Evolutionary conservation across 805 yeast genomes (phyloP), one percentile per base, ranked within the genome.

Genomic region (Pichia cabralensis): DNA sequence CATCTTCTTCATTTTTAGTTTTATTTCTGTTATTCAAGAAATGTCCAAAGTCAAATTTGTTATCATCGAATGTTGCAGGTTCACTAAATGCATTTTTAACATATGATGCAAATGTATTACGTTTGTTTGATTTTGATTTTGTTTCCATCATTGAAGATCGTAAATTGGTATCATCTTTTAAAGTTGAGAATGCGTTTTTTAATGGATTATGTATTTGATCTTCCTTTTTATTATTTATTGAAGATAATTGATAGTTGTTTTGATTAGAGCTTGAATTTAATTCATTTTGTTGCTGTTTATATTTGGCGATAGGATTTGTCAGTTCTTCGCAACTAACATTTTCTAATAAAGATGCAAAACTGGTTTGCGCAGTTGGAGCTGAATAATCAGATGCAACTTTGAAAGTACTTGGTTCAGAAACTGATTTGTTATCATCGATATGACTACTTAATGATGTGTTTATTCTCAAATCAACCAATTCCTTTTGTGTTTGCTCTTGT

Each of bases 351-450:
- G 45, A 43, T 12, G 45, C 39, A 12, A 44, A 28, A 42, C 55
- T 51, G 2, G 62, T 53, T n/a, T 41, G 44, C 6, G 51, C 45
- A 5, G 61, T 55, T 11, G 53, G 51, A 30, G 48, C 47, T 3
- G 61, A 56, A 31, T 46, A 55, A 2, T 53, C 56, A 3, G 60
- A 54, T 38, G 50, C 46, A 1, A 50, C 45, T 22, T 52, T 51
- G 23, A 41, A 45, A 3, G 60, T 48, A 31, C 51, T 44, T 18
- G 50, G 49, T 30, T 53, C 53, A 1, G 55, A 49, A 24, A 28
- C 34, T 3, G 49, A 42, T 24, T 46, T 41, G 5, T 34, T 27
- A 6, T 20, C 11, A 3, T 12, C 9, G 3, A n/a, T 3, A n/a
- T n/a, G n/a, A n/a, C n/a, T n/a, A 28, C 23, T 14, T 4, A 30